phyloP scores from a whole-genome alignment of 305 asterid genomes.

The Solanum aculeatissimum region DNA sequence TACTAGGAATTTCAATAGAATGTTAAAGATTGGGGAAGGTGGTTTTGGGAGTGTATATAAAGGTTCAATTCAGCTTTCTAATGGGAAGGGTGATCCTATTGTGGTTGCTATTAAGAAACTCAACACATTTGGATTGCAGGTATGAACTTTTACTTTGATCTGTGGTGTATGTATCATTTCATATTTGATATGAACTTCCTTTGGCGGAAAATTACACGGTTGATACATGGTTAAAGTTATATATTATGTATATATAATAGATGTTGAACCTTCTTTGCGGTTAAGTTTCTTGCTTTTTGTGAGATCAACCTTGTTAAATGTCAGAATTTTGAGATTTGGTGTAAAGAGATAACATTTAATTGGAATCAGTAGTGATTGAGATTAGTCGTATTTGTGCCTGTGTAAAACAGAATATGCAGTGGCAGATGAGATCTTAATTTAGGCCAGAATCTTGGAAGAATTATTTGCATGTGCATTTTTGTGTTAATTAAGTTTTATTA shows the following conservation, averaged over 20 bases:
- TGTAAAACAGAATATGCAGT: background rate
- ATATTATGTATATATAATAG: background rate
- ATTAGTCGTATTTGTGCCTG: background rate
- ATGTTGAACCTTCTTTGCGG: background rate
- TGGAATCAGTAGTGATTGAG: background rate
- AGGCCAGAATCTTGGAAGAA: background rate
- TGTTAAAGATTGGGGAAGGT: conserved; percentile 73
- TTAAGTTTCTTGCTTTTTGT: background rate
- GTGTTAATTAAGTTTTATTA: background rate
- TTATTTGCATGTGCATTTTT: background rate
- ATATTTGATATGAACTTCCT: background rate
- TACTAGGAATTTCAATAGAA: conserved; percentile 48
- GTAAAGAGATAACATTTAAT: background rate
- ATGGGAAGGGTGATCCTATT: conserved; percentile 25
- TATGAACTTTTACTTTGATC: conserved; percentile 1
- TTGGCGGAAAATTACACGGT: background rate
- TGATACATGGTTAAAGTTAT: background rate
- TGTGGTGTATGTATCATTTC: background rate
- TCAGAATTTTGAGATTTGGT: background rate
- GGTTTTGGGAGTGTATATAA: conserved; percentile 86
- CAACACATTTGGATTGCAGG: conserved; percentile 68
- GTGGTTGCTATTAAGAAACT: conserved; percentile 78
- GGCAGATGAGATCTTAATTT: background rate
- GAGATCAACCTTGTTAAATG: background rate
- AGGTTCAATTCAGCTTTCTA: conserved; percentile 37